phyloP scores from a whole-genome alignment of 1,284 basidiomycete genomes.

The Ganoderma sinense region DNA sequence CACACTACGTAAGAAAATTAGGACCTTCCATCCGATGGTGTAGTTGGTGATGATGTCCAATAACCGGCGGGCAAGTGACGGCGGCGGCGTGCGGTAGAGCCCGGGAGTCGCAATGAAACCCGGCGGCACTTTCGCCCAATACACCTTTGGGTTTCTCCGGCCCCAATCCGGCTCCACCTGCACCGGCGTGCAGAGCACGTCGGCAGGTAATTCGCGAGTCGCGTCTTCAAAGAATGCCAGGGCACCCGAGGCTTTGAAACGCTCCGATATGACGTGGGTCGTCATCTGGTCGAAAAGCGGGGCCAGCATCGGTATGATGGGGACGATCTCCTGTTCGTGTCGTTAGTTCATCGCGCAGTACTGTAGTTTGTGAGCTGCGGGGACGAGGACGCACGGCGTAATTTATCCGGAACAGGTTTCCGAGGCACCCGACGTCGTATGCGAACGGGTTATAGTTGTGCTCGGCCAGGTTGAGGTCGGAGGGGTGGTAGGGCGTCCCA shows the following conservation, averaged over 20 bases:
- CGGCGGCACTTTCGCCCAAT: slow-evolving; percentile 9
- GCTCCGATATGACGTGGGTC: background rate
- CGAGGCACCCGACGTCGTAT: slow-evolving; percentile 23
- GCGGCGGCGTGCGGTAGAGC: background rate
- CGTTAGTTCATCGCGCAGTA: background rate
- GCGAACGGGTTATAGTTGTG: slow-evolving; percentile 26
- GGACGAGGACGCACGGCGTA: slow-evolving; percentile 17
- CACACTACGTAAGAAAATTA: slow-evolving; percentile 4
- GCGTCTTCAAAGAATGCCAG: slow-evolving; percentile 2
- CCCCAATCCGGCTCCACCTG: background rate
- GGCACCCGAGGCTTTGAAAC: slow-evolving; percentile 18
- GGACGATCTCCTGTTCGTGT: slow-evolving; percentile 2
- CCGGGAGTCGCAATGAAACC: background rate
- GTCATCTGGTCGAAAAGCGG: slow-evolving; percentile 23
- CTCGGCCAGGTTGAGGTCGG: slow-evolving; percentile 16
- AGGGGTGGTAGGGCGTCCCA: slow-evolving; percentile 2
- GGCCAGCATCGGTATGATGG: background rate
- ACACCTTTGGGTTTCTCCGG: background rate
- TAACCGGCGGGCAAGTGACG: background rate
- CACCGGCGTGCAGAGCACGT: background rate
- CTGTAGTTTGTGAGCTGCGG: background rate
- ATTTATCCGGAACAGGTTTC: slow-evolving; percentile 15
- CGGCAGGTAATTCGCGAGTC: background rate
- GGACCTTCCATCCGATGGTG: background rate
- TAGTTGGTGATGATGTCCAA: background rate